Conservation (phyloP, 495 filamentous ascomycete genomes). For the Jackrogersella minutella region DNA sequence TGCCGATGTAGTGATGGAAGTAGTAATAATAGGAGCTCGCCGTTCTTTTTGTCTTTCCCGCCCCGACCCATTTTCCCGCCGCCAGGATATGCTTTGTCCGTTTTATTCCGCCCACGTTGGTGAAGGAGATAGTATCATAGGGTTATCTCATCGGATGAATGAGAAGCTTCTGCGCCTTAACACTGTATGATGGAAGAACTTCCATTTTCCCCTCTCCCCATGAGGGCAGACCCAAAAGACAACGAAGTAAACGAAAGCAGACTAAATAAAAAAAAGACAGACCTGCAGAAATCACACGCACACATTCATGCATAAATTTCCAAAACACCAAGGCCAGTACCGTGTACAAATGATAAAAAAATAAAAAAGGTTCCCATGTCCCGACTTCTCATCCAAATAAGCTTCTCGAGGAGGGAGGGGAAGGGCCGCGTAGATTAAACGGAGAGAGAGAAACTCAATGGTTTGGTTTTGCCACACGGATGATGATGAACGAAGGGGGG, state of each 20-base stretch:
- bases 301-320: conserved; percentile 17
- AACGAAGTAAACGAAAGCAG: conserved; percentile 11
- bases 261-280: no score
- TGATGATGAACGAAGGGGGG: conserved; percentile 19
- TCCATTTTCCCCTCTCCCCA: background rate
- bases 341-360: conserved; percentile 12
- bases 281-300: conserved; percentile 8
- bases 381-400: conserved; percentile 22
- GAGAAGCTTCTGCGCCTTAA: conserved; percentile 1
- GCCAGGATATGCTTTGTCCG: conserved; percentile 26
- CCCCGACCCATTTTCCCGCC: conserved; percentile 20
- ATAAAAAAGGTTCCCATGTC: conserved; percentile 9
- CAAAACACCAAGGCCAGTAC: conserved; percentile 12
- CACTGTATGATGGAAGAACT: conserved; percentile 4
- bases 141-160: conserved; percentile 23
- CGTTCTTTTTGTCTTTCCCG: conserved; percentile 30
- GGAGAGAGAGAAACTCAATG: conserved; percentile 17
- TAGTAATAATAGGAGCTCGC: conserved; percentile 15
- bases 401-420: conserved; percentile 8
- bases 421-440: conserved; percentile 10
- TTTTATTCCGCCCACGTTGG: conserved; percentile 17
- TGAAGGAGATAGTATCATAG: conserved; percentile 11
- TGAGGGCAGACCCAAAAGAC: background rate
- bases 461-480: conserved; percentile 35
- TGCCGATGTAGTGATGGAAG: background rate